Evolutionary conservation across 192 early-diverging fungal genomes (phyloP).

Genomic region (Endogone sp.): DNA sequence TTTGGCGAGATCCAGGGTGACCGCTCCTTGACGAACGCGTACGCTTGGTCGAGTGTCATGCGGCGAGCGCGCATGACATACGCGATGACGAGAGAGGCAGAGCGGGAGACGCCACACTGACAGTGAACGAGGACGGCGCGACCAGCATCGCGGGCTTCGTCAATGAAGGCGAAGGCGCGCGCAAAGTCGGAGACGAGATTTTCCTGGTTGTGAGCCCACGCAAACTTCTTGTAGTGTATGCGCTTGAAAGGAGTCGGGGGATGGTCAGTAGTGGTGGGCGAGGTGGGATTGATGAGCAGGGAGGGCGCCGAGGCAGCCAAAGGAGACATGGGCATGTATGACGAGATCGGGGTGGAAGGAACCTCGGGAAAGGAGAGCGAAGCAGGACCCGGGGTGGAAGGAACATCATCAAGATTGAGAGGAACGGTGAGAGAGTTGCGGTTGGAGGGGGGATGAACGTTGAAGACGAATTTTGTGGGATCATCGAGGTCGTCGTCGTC

Average conservation of each 20-base stretch:
- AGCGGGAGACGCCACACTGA: constrained; percentile 86
- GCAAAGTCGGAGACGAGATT: constrained; percentile 59
- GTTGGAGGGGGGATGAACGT: constrained; percentile 2
- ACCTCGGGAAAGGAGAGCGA: constrained; percentile 5
- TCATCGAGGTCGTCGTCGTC: neutral
- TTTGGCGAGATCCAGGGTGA: constrained; percentile 81
- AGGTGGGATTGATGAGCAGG: neutral
- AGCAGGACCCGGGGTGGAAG: constrained; percentile 5
- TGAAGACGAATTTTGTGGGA: neutral
- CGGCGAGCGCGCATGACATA: constrained; percentile 77
- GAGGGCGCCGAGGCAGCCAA: neutral
- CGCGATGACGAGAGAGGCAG: constrained; percentile 80
- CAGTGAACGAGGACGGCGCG: constrained; percentile 78
- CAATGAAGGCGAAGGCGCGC: constrained; percentile 63
- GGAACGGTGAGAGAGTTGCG: neutral
- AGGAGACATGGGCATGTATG: neutral
- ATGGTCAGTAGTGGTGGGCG: neutral
- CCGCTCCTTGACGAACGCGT: constrained; percentile 67
- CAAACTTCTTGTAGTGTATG: constrained; percentile 56
- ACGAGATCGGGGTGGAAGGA: constrained; percentile 6
- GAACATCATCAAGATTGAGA: neutral
- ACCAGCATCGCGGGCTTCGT: constrained; percentile 45
- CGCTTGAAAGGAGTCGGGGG: neutral
- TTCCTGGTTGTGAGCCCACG: constrained; percentile 75
- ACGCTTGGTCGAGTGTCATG: constrained; percentile 58